Conservation (phyloP, 768 basidiomycete genomes). For the Trametes sanguinea region DNA sequence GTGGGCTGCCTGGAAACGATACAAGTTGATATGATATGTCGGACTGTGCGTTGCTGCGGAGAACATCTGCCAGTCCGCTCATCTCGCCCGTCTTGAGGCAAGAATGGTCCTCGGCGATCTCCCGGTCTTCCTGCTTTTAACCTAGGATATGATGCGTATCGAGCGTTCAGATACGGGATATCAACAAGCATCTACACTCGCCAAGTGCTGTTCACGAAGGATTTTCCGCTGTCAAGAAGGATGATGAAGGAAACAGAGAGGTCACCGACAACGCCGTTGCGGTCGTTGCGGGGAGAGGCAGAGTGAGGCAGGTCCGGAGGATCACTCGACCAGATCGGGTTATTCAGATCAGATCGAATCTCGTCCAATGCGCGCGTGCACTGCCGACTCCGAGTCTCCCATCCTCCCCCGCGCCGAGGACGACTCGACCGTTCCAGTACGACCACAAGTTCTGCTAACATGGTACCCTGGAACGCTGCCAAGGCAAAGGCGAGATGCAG, state of each 20-base stretch:
- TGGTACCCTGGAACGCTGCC: constrained; percentile 61
- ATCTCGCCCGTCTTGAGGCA: too few species aligned
- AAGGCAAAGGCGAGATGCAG: constrained; percentile 54
- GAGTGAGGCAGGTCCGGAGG: neutral
- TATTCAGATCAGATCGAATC: constrained; percentile 10
- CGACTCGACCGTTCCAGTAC: neutral
- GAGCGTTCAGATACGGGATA: neutral
- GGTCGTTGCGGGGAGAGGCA: too few species aligned
- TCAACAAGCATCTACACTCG: too few species aligned
- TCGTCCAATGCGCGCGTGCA: neutral
- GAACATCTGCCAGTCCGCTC: too few species aligned
- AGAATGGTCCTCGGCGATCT: too few species aligned
- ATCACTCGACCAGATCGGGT: neutral
- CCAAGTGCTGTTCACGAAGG: too few species aligned
- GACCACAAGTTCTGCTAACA: constrained; percentile 21
- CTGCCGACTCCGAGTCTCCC: neutral
- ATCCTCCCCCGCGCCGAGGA: neutral
- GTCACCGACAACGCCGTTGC: too few species aligned
- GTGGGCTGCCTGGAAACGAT: constrained; percentile 13
- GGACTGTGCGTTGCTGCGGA: neutral
- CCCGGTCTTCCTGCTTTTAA: neutral
- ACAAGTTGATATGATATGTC: neutral
- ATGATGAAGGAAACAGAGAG: neutral
- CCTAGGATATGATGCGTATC: neutral
- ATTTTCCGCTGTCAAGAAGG: neutral